These are phyloP conservation scores for Hirsutella rhossiliensis DNA, from an alignment of 2,329 filamentous ascomycete genomes.

Conservation along the genomic window DNA sequence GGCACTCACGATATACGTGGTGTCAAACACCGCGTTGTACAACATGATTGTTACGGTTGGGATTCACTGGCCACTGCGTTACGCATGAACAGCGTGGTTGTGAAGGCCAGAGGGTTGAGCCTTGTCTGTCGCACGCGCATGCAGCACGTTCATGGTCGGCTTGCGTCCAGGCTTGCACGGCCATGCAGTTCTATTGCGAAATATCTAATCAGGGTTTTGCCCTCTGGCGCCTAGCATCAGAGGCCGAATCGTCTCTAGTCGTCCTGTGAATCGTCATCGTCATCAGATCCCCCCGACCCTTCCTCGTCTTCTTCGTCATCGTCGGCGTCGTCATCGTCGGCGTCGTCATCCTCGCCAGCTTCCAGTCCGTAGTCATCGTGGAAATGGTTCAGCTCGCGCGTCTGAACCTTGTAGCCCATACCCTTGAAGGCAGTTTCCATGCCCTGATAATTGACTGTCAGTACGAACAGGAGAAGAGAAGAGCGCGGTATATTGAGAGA, in stretches of 20 bases:
- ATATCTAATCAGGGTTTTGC: too few species aligned
- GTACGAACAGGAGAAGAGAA: not conserved
- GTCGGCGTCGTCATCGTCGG: constrained; percentile 35
- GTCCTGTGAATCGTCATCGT: not conserved
- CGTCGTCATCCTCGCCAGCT: constrained; percentile 47
- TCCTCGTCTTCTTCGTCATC: constrained; percentile 13
- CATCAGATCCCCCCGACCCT: not conserved
- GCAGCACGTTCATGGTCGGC: too few species aligned
- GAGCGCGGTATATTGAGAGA: not conserved
- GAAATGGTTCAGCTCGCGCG: constrained; percentile 65
- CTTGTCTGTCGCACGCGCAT: too few species aligned
- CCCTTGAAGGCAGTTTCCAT: constrained; percentile 63
- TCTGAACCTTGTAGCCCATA: constrained; percentile 68
- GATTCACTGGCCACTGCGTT: too few species aligned
- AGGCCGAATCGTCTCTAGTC: not conserved
- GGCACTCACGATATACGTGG: too few species aligned
- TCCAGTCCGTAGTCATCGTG: constrained; percentile 83
- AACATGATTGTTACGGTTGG: too few species aligned
- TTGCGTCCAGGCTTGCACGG: too few species aligned
- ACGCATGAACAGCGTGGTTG: too few species aligned
- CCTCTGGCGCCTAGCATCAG: not conserved
- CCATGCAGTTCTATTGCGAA: too few species aligned
- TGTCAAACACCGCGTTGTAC: too few species aligned
- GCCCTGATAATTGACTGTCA: constrained; percentile 34
- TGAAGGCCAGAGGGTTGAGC: too few species aligned